Base-by-base conservation (phyloP, 2,329 filamentous ascomycete species). In the Xylaria sp. region DNA sequence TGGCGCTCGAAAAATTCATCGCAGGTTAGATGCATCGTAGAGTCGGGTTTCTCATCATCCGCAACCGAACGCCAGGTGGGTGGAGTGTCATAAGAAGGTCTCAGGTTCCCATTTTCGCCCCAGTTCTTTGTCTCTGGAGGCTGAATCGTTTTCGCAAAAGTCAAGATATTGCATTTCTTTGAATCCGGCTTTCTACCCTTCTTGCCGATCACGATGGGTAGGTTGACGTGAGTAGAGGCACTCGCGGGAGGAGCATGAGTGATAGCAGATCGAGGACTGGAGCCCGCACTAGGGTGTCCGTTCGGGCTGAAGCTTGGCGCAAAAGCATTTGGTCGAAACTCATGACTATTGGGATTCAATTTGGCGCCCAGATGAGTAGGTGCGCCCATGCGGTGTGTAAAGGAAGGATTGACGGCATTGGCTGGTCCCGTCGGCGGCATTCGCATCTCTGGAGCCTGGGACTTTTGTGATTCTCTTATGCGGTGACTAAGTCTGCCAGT, bases 251-350 rank as follows among this genome's bases (percentile, higher is more conserved):
- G 61, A n/a, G 80, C 78, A 61, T 85, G 81, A 76, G 86, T 91
- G 73, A 86, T 85, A 72, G 83, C 83, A 1, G 90, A 88, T 40
- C 87, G 86, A 36, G 93, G 93, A 76, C 92, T 97, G 2, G 92
- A 93, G 42, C 88, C 86, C 56, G 88, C 85, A 77, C 91, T 93
- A n/a, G 85, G 83, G 56, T 85, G 83, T 28, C 85, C 84, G 58
- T 82, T 92, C 5, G 92, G 95, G 73, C 90, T 95, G 81, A 99
- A 98, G 1, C 91, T 86, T 53, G 88, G 87, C 0, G 94, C 94
- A 70, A 91, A 91, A 4, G 93, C 90, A 75, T 91, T 97, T 20
- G 95, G 96, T 72, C 92, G 90, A 81, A 97, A 98, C 76, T 97
- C 94, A 77, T 88, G 85, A 73, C 85, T 90, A 74, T 88, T 89